Evolutionary conservation across 208 protist genomes (phyloP).

Genomic region (Trypanosoma platydactyli): DNA sequence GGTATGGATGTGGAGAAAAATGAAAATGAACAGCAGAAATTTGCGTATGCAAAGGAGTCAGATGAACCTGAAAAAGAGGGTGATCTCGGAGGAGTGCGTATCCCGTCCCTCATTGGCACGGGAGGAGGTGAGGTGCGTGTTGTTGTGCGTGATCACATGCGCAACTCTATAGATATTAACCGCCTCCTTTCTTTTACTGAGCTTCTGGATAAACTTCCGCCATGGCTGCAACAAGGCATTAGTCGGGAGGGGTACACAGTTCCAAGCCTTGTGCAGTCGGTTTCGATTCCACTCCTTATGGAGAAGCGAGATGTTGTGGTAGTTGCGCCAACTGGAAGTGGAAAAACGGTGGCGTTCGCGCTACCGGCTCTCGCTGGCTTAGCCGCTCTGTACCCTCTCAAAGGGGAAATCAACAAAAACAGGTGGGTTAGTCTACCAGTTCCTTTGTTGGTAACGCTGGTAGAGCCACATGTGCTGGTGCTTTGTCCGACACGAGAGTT

Average conservation of each 20-base stretch:
- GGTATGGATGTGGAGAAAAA: conserved; percentile 7
- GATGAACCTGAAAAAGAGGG: conserved; percentile 35
- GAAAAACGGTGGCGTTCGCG: conserved; percentile 97
- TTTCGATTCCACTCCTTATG: conserved; percentile 78
- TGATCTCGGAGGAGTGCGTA: conserved; percentile 49
- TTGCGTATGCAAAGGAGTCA: conserved; percentile 10
- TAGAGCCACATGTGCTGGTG: conserved; percentile 89
- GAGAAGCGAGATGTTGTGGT: conserved; percentile 92
- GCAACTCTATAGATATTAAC: conserved; percentile 33
- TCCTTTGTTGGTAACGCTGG: neutral
- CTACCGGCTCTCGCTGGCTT: conserved; percentile 80
- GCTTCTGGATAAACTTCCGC: conserved; percentile 46
- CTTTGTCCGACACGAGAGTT: conserved; percentile 97
- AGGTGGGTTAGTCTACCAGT: neutral
- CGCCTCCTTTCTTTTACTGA: conserved; percentile 53
- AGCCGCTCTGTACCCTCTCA: neutral
- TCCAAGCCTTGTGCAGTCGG: conserved; percentile 85
- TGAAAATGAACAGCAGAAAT: conserved; percentile 27
- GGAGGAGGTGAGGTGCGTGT: conserved; percentile 48
- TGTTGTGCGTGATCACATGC: conserved; percentile 50
- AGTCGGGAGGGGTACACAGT: conserved; percentile 34
- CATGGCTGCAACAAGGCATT: conserved; percentile 41
- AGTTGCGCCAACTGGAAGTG: conserved; percentile 94
- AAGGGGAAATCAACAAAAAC: conserved; percentile 22
- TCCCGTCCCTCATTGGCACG: neutral